A percentile compares a stretch with the other conserved stretches of the same genome.
Evolutionary conservation across 2,329 filamentous ascomycete genomes (phyloP).

Genomic region (Exophiala calicioides): DNA sequence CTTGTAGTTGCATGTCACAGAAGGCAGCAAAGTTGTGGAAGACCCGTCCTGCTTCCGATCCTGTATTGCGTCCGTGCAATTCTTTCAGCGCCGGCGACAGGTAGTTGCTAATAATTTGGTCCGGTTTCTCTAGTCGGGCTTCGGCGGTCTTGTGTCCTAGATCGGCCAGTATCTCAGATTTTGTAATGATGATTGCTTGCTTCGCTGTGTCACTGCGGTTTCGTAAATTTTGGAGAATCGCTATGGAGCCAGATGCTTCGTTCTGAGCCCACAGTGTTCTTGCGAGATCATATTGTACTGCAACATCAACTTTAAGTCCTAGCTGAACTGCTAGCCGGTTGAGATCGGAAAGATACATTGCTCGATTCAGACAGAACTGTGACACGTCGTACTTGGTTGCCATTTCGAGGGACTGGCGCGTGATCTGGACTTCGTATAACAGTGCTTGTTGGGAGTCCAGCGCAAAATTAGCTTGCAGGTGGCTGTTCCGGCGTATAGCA

Average conservation of each 20-base stretch:
- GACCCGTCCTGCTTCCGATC: slow-evolving; percentile 78
- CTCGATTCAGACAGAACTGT: slow-evolving; percentile 83
- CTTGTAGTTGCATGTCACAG: slow-evolving; percentile 91
- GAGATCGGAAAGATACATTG: slow-evolving; percentile 78
- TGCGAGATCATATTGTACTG: slow-evolving; percentile 78
- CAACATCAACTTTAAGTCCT: slow-evolving; percentile 75
- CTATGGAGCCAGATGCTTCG: slow-evolving; percentile 84
- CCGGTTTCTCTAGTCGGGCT: slow-evolving; percentile 85
- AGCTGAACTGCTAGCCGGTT: slow-evolving; percentile 67
- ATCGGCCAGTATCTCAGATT: slow-evolving; percentile 79
- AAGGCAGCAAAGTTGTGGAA: slow-evolving; percentile 95
- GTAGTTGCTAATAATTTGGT: slow-evolving; percentile 84
- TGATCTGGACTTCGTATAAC: slow-evolving; percentile 72
- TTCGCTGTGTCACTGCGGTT: slow-evolving; percentile 61
- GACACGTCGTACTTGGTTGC: slow-evolving; percentile 77
- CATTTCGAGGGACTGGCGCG: slow-evolving; percentile 72
- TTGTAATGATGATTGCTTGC: slow-evolving; percentile 71
- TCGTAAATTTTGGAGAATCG: slow-evolving; percentile 77
- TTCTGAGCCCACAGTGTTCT: slow-evolving; percentile 93
- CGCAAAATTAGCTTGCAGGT: slow-evolving; percentile 62
- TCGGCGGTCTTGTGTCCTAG: slow-evolving; percentile 87
- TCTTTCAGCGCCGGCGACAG: slow-evolving; percentile 81
- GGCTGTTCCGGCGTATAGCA: slow-evolving; percentile 69
- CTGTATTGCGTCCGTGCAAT: slow-evolving; percentile 67
- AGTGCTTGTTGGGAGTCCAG: slow-evolving; percentile 65